A percentile compares a stretch with the other conserved stretches of the same genome.
Evolutionary conservation across 805 yeast genomes (phyloP).

Genomic region (Candida namnaoensis): DNA sequence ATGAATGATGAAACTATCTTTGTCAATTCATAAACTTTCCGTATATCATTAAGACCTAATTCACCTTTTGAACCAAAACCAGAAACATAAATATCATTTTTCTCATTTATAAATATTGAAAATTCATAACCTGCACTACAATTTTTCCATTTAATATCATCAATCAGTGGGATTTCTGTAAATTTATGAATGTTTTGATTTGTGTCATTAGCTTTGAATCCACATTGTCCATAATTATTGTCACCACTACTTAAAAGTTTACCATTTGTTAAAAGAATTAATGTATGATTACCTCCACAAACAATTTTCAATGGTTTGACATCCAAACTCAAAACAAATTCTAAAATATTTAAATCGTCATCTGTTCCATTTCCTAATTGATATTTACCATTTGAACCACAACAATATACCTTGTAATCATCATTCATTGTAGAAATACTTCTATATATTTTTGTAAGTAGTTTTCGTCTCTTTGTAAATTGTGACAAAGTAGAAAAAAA

Average conservation of each 20-base stretch:
- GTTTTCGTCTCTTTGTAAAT: too few species aligned
- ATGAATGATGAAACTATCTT: too few species aligned
- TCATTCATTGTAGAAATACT: too few species aligned
- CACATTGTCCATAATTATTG: slow-evolving; percentile 48
- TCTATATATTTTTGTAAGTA: too few species aligned
- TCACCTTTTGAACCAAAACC: slow-evolving; percentile 75
- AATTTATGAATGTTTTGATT: slow-evolving; percentile 7
- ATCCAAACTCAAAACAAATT: slow-evolving; percentile 3
- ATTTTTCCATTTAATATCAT: slow-evolving; percentile 27
- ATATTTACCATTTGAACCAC: slow-evolving; percentile 80
- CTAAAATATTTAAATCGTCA: slow-evolving; percentile 35
- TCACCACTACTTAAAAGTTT: slow-evolving; percentile 50
- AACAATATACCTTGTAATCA: slow-evolving; percentile 29
- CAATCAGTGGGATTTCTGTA: slow-evolving; percentile 10
- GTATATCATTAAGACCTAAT: slow-evolving; percentile 41
- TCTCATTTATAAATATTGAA: slow-evolving; percentile 37
- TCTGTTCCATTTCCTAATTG: slow-evolving; percentile 61
- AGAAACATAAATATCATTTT: slow-evolving; percentile 34
- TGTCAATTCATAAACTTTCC: too few species aligned
- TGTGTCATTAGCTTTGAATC: slow-evolving; percentile 6
- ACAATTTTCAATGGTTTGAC: slow-evolving; percentile 34
- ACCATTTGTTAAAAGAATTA: slow-evolving; percentile 48
- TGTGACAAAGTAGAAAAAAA: too few species aligned
- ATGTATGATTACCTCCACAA: slow-evolving; percentile 86
- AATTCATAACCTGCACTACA: slow-evolving; percentile 80